A percentile compares a stretch with the other conserved stretches of the same genome.
Conservation (phyloP, 495 filamentous ascomycete genomes). For the Aspergillus diversus region DNA sequence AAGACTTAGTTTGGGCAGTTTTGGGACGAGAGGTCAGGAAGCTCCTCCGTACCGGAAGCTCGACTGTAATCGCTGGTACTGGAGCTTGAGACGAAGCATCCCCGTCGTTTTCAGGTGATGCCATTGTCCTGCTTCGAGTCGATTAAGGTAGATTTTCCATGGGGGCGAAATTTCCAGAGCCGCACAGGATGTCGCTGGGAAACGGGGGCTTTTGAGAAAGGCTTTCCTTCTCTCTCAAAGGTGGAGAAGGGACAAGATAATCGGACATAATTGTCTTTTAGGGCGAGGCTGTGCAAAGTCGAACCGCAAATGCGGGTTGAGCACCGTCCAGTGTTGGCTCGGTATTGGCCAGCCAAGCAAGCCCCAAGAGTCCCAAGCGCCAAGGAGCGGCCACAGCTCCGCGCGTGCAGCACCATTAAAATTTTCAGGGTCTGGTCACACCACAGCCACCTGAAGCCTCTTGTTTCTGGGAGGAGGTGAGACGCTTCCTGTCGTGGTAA, state of each 20-base stretch:
- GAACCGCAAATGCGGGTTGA: not conserved
- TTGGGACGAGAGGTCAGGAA: not conserved
- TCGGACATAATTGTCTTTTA: not conserved
- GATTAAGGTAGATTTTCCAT: not conserved
- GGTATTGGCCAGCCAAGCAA: conserved; percentile 17
- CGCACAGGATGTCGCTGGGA: not conserved
- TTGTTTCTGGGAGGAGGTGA: no score
- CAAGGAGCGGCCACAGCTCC: conserved; percentile 2
- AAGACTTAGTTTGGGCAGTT: not conserved
- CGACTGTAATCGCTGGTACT: conserved; percentile 24
- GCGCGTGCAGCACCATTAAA: conserved; percentile 3
- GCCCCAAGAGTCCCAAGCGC: not conserved
- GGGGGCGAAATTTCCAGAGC: not conserved
- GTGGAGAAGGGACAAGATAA: not conserved
- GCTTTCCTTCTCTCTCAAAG: not conserved
- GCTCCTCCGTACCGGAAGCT: conserved; percentile 15
- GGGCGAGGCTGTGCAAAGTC: not conserved
- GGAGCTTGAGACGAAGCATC: conserved; percentile 1
- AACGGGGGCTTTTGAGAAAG: no score
- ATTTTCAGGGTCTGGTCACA: conserved; percentile 4
- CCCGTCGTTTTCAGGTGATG: not conserved
- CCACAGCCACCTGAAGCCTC: not conserved
- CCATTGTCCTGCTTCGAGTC: not conserved
- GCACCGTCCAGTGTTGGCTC: not conserved
- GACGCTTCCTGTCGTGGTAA: not conserved